Conservation (phyloP, 2,329 filamentous ascomycete species). For the Ceratocystiopsis minuta region DNA sequence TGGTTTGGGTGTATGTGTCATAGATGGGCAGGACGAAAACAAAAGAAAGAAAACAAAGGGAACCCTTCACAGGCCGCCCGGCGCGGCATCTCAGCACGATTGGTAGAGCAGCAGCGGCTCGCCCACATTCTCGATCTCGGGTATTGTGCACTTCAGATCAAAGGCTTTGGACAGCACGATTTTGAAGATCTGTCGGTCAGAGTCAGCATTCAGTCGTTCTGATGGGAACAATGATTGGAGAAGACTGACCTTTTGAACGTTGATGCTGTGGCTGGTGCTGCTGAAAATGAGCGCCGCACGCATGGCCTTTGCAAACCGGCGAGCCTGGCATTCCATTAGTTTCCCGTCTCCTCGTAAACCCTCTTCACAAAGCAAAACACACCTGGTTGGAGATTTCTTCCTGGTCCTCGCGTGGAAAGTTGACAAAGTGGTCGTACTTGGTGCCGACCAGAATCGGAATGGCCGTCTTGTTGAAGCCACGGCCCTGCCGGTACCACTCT, state of each 20-base stretch:
- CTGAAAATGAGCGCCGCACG: constrained; percentile 94
- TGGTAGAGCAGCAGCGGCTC: constrained; percentile 89
- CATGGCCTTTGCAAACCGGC: constrained; percentile 96
- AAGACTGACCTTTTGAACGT: constrained; percentile 71
- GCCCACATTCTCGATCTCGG: constrained; percentile 94
- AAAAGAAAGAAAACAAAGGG: constrained; percentile 1
- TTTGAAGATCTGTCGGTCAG: constrained; percentile 74
- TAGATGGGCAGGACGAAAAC: background rate
- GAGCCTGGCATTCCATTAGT: constrained; percentile 39
- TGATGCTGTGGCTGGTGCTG: constrained; percentile 98
- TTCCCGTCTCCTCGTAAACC: background rate
- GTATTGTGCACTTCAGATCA: constrained; percentile 96
- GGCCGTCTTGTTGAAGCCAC: constrained; percentile 99
- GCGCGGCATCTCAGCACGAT: constrained; percentile 24
- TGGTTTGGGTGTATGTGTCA: background rate
- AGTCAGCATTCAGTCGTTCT: constrained; percentile 1
- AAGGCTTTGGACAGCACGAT: constrained; percentile 98
- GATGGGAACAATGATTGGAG: background rate
- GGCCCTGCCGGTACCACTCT: constrained; percentile 95
- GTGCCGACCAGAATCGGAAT: constrained; percentile 95
- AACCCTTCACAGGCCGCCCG: too few species aligned
- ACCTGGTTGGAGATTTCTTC: constrained; percentile 97
- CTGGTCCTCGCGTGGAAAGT: constrained; percentile 91
- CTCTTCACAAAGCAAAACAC: constrained; percentile 9
- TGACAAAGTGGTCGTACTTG: constrained; percentile 99